Percentiles rank a stretch among this genome's conserved stretches.
Evolutionary conservation across 225 moss, liverwort and hornwort species (phyloP).

Genomic region (Marchantia polymorpha): DNA sequence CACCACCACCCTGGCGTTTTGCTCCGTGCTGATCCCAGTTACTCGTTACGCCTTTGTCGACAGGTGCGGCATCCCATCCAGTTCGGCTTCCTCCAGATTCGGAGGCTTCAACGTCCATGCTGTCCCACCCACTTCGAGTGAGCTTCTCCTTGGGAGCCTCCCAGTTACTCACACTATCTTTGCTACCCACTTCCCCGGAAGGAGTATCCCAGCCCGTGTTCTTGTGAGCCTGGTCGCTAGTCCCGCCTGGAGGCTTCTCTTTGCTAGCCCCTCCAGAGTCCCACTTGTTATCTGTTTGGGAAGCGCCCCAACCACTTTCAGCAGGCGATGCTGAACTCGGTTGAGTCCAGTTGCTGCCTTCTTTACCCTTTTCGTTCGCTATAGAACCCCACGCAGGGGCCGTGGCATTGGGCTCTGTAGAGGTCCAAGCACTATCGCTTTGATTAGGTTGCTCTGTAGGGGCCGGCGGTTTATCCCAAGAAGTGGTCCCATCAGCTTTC

Average conservation of each 20-base stretch:
- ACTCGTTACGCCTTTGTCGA: constrained; percentile 3
- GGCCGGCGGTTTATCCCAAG: constrained; percentile 23
- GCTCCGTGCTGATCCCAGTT: constrained; percentile 9
- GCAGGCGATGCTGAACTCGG: constrained; percentile 18
- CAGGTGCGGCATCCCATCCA: constrained; percentile 10
- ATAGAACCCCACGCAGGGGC: not conserved
- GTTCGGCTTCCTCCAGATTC: not conserved
- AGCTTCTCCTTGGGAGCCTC: constrained; percentile 13
- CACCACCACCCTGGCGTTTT: constrained; percentile 19
- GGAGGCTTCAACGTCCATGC: not conserved
- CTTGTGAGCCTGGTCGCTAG: constrained; percentile 3
- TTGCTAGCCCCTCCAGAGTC: constrained; percentile 9
- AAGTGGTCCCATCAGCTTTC: constrained; percentile 8
- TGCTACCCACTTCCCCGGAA: not conserved
- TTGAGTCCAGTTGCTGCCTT: constrained; percentile 22
- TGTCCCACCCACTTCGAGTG: constrained; percentile 25
- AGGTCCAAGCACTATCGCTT: constrained; percentile 35
- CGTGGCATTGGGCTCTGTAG: constrained; percentile 15
- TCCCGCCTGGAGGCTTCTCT: constrained; percentile 11
- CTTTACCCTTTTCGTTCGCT: constrained; percentile 17
- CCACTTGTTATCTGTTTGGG: constrained; percentile 17
- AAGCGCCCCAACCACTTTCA: constrained; percentile 12
- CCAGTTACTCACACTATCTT: constrained; percentile 16
- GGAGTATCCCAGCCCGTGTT: constrained; percentile 19
- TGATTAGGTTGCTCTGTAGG: constrained; percentile 17